Evolutionary conservation across 192 early-diverging fungal genomes (phyloP), one percentile per base, ranked within the genome.

Genomic region (Linnemannia hyalina): DNA sequence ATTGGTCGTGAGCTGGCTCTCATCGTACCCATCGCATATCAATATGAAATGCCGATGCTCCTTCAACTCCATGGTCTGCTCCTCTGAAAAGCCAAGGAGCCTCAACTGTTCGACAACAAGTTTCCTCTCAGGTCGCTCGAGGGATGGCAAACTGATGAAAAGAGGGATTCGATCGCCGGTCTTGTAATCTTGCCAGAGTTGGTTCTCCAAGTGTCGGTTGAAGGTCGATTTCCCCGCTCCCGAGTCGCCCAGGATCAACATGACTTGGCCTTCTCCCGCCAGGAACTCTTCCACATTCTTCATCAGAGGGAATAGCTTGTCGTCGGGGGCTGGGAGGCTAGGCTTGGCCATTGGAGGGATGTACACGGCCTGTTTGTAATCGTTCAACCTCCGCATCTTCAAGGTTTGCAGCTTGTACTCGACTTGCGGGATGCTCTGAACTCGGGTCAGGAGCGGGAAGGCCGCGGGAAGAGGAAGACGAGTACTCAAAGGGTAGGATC

Each of bases 11-110:
- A 68, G 65, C 22, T 68, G 65, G 35, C 29, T 36, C 65, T 68
- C 65, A 23, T 68, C 65, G 65, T 68, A 68, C 11, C 65, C 65
- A 32, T 68, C 65, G 22, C 65, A 68, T 0, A 68, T 68, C 65
- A 68, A 68, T 35, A 68, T 11, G n/a, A 68, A 36, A n/a, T 32
- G 65, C 9, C 65, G 65, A n/a, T 36, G 29, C 35, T 35, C 9
- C 26, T 68, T 32, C 35, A 68, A 36, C n/a, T 68, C 65, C 3
- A 6, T 0, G 65, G 26, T 68, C 11, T 68, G 29, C 3, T 13
- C 29, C 65, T 68, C 65, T 9, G 15, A 32, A 16, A 68, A 68
- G 1, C 35, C 22, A 23, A 35, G 22, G 26, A 7, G 0, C 29
- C 26, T 26, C 11, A 68, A 23, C 15, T 68, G 65, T n/a, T 32